Base-by-base conservation (phyloP, 306 rosid genomes). In the Trichosanthes cucumerina region DNA sequence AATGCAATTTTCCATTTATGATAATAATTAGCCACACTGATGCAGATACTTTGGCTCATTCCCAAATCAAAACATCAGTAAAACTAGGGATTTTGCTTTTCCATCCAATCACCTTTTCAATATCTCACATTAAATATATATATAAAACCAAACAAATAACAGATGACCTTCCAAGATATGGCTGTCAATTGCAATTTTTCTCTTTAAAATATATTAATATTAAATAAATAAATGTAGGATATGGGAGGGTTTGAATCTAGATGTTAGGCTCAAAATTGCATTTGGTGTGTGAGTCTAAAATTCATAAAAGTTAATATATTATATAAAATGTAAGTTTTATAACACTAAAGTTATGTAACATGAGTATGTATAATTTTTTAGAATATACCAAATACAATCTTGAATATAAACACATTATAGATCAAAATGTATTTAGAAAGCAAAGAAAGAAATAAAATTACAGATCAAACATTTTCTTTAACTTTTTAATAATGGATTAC, bases 1-100 rank as follows among this genome's bases (percentile, higher is more conserved):
- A 86, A 82, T 58, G 44, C 78, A 81, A 71, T 65, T 78, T 88
- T 69, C 83, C 82, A 33, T 56, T 79, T 79, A 82, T 83, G 79
- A 50, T 64, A 80, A 66, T 64, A 81, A 59, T 74, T 74, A 80
- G 79, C 80, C 88, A 87, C 82, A 81, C 83, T 69, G 80, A 75
- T 79, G 86, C 75, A 80, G 85, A 87, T 84, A 77, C 80, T 83
- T 83, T 79, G 88, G 80, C 88, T 83, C 86, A 89, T 87, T 78
- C 86, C 86, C 86, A 80, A 72, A 84, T 87, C 79, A 84, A 39
- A 76, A 76, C 84, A 83, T 21, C 76, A 74, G 70, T 76, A 83
- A 87, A 86, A 81, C 79, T 79, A 66, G 80, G 82, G 87, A 82
- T 85, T 81, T 43, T 80, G 79, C 79, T 81, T 81, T 80, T 81